Evolutionary conservation across 768 basidiomycete genomes (phyloP), one percentile per base, ranked within the genome.

Genomic region (Lentinula lateritia): DNA sequence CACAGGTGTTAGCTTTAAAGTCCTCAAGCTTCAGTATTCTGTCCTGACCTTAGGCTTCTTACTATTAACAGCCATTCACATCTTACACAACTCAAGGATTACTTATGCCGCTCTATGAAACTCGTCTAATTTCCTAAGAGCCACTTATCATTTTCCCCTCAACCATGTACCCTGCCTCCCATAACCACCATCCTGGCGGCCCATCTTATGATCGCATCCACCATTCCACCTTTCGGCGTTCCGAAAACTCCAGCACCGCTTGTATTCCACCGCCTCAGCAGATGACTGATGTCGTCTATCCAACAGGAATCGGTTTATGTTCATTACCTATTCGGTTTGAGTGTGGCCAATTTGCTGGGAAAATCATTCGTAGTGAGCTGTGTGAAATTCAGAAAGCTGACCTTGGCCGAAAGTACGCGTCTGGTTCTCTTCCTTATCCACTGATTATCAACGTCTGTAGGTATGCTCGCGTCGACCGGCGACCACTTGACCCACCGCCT

Each of bases 401-500:
- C 66, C 74, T 88, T 35, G 86, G 86, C n/a, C 75, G 87, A 72
- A 89, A 89, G 86, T 87, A 67, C 50, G 38, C 62, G 32, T 61
- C 16, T 35, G 60, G 16, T 52, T 45, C 10, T 62, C 38, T n/a
- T 66, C 74, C n/a, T 60, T 62, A 23, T 48, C 23, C 52, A 6
- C 48, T 39, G 65, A 48, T n/a, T 54, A 58, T 61, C 45, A 28
- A 28, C 15, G 45, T 56, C 57, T 32, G 38, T 67, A 86, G 85
- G 68, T 86, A 85, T 68, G 83, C 83, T 0, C 78, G 79, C 60
- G 83, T 86, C 9, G 87, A 88, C 69, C 75, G 85, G 35, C 70
- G 87, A 36, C 87, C 87, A 7, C 76, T 88, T 15, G 87, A 88
- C 67, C 87, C 87, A 5, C 87, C 87, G 0, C 86, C 86, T 0